Percentiles rank a stretch among this genome's conserved stretches.
These are phyloP conservation scores for Eucalyptus sp. DNA, from an alignment of 345 rosid genomes.

Conservation along the genomic window DNA sequence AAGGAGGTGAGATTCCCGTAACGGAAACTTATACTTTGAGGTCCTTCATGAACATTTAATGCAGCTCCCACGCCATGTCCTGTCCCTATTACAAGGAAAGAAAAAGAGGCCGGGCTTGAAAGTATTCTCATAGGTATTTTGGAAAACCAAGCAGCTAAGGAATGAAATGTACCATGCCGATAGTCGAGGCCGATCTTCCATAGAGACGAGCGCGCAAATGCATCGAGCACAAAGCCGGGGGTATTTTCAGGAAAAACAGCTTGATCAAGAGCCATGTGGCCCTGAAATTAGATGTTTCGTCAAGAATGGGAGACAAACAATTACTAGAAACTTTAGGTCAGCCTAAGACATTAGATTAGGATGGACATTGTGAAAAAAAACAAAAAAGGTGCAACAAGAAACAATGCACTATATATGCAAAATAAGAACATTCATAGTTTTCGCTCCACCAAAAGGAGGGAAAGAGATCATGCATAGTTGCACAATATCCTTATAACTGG, in stretches of 20 bases:
- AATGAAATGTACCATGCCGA: slow-evolving; percentile 58
- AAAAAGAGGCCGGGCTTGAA: not conserved
- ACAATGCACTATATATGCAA: not conserved
- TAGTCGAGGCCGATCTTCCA: slow-evolving; percentile 98
- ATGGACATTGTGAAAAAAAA: not conserved
- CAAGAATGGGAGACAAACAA: not conserved
- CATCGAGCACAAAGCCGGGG: slow-evolving; percentile 91
- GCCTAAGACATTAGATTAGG: not conserved
- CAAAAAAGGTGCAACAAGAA: not conserved
- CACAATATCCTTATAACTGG: not conserved
- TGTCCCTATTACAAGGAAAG: slow-evolving; percentile 46
- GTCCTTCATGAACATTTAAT: slow-evolving; percentile 95
- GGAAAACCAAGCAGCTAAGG: not conserved
- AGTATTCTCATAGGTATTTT: not conserved
- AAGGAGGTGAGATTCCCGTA: slow-evolving; percentile 76
- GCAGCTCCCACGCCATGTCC: slow-evolving; percentile 99
- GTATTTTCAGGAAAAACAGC: slow-evolving; percentile 89
- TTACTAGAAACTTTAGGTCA: not conserved
- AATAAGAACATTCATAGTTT: not conserved
- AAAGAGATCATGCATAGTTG: not conserved
- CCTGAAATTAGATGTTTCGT: slow-evolving; percentile 28
- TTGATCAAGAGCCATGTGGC: slow-evolving; percentile 95
- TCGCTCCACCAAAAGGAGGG: not conserved
- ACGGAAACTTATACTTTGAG: slow-evolving; percentile 90
- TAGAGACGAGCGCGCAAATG: slow-evolving; percentile 82